Percentiles rank a stretch among this genome's conserved stretches.
These are phyloP conservation scores for Suillus tomentosus DNA, from an alignment of 768 basidiomycete genomes.

Conservation along the genomic window DNA sequence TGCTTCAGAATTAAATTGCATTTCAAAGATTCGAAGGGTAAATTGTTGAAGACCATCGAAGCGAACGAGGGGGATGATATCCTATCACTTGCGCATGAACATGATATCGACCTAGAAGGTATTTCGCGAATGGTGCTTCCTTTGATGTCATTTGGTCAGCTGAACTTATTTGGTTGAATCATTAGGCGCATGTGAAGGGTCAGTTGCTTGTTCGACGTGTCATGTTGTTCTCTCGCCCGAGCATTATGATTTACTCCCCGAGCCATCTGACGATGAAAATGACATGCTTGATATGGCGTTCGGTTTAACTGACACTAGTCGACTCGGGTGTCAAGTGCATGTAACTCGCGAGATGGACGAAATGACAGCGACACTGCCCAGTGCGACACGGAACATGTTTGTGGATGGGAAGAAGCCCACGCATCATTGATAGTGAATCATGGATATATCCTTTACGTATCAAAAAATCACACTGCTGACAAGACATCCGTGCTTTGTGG, in stretches of 20 bases:
- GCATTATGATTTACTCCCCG: slow-evolving; percentile 83
- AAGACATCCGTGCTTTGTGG: not conserved
- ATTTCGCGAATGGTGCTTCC: slow-evolving; percentile 22
- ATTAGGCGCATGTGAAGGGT: slow-evolving; percentile 94
- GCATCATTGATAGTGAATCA: slow-evolving; percentile 39
- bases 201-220: slow-evolving; percentile 96
- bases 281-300: slow-evolving; percentile 99
- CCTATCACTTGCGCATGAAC: slow-evolving; percentile 87
- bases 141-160: not conserved
- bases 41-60: slow-evolving; percentile 82
- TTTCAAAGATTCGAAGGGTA: slow-evolving; percentile 88
- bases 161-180: slow-evolving; percentile 4
- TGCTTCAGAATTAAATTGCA: slow-evolving; percentile 76
- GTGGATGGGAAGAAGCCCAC: slow-evolving; percentile 75
- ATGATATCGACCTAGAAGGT: slow-evolving; percentile 97
- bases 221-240: slow-evolving; percentile 86
- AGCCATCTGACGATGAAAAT: slow-evolving; percentile 97
- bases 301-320: slow-evolving; percentile 91
- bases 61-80: slow-evolving; percentile 95
- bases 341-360: slow-evolving; percentile 84
- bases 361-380: slow-evolving; percentile 79
- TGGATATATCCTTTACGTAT: not conserved
- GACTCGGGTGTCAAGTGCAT: slow-evolving; percentile 76
- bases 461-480: not conserved
- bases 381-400: slow-evolving; percentile 96